phyloP scores from a whole-genome alignment of 306 rosid species.

The Inga oerstediana region DNA sequence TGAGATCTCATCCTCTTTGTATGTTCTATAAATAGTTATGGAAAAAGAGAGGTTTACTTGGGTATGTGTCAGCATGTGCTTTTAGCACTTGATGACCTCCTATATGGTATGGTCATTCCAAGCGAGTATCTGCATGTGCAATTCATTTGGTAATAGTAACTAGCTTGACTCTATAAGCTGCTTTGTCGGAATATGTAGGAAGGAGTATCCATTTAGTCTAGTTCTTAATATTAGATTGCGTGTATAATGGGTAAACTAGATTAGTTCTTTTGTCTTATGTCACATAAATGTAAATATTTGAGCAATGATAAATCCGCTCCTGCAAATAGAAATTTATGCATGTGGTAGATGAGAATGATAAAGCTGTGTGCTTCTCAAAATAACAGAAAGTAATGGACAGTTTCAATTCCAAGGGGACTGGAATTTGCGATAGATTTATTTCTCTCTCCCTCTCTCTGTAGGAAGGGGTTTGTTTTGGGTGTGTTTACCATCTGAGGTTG shows the following conservation, averaged over 20 bases:
- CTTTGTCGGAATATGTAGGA: background rate
- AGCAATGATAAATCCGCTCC: background rate
- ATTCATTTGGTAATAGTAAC: slow-evolving; percentile 6
- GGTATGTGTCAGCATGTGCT: slow-evolving; percentile 4
- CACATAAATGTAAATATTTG: slow-evolving; percentile 9
- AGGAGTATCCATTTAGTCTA: background rate
- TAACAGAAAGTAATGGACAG: background rate
- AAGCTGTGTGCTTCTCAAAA: background rate
- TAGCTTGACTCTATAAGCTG: background rate
- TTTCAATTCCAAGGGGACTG: background rate
- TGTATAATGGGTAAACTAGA: background rate
- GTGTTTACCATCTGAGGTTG: background rate
- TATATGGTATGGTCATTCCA: slow-evolving; percentile 1
- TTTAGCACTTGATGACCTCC: slow-evolving; percentile 11
- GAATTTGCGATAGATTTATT: background rate
- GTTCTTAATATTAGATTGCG: slow-evolving; percentile 7
- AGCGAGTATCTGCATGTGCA: slow-evolving; percentile 17
- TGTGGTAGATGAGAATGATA: background rate
- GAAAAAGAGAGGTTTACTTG: slow-evolving; percentile 14
- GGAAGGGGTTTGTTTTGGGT: slow-evolving; percentile 9
- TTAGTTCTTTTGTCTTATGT: slow-evolving; percentile 14
- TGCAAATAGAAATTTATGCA: background rate
- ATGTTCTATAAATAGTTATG: slow-evolving; percentile 21
- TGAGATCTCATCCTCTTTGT: slow-evolving; percentile 41
- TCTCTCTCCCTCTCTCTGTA: background rate